Conservation (phyloP, 2,329 filamentous ascomycete genomes). For the Clarireedia sp. region DNA sequence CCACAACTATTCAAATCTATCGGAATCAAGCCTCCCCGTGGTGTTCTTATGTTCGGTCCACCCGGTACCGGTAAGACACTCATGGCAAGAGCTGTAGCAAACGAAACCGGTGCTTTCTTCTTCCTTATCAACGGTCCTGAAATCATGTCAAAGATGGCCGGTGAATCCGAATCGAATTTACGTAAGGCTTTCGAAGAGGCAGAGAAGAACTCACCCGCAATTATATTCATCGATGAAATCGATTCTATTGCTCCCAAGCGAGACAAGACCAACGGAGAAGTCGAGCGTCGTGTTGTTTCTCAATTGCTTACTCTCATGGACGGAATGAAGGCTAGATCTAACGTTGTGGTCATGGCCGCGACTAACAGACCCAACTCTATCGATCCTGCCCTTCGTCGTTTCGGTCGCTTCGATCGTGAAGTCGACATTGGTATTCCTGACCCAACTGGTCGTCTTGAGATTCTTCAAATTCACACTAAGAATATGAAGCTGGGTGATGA, state of each 20-base stretch:
- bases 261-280: conserved; percentile 99
- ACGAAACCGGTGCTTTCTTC: conserved; percentile 98
- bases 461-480: conserved; percentile 99
- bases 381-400: conserved; percentile 92
- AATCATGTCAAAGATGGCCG: conserved; percentile 99
- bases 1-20: conserved; percentile 99
- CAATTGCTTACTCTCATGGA: conserved; percentile 98
- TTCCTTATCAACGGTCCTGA: conserved; percentile 99
- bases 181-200: conserved; percentile 99
- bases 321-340: conserved; percentile 98
- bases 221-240: conserved; percentile 99
- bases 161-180: conserved; percentile 96
- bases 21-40: conserved; percentile 97
- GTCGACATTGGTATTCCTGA: conserved; percentile 98
- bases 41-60: conserved; percentile 93
- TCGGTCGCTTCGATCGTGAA: conserved; percentile 97
- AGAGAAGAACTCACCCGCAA: conserved; percentile 97
- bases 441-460: conserved; percentile 96
- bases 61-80: conserved; percentile 99
- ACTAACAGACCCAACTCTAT: conserved; percentile 99
- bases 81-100: conserved; percentile 97
- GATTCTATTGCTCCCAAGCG: conserved; percentile 98
- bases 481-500: conserved; percentile 99
- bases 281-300: conserved; percentile 96
- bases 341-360: conserved; percentile 97